These are phyloP conservation scores for Zasmidium cellare DNA, from an alignment of 2,329 filamentous ascomycete genomes.

Conservation along the genomic window DNA sequence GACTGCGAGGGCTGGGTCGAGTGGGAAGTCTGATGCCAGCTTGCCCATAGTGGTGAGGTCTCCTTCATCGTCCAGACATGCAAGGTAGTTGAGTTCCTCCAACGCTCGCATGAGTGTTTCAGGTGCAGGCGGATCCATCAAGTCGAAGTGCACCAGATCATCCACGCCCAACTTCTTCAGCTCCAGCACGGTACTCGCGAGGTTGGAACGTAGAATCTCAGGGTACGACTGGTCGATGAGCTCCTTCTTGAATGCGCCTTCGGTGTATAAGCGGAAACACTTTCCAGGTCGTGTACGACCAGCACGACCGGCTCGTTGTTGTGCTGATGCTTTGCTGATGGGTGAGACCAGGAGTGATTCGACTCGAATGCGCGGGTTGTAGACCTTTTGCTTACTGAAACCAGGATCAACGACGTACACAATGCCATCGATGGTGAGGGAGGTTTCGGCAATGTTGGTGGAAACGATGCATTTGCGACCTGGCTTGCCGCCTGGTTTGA, in stretches of 20 bases:
- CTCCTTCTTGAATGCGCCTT: slow-evolving; percentile 94
- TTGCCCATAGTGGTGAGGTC: slow-evolving; percentile 83
- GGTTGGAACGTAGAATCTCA: slow-evolving; percentile 90
- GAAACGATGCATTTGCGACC: slow-evolving; percentile 94
- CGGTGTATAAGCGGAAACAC: slow-evolving; percentile 95
- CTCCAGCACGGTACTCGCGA: slow-evolving; percentile 92
- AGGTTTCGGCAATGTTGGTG: slow-evolving; percentile 98
- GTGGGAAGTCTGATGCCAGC: slow-evolving; percentile 89
- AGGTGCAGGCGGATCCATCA: slow-evolving; percentile 97
- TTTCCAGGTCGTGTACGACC: slow-evolving; percentile 98
- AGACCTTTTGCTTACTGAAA: slow-evolving; percentile 99
- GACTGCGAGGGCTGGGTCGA: slow-evolving; percentile 90
- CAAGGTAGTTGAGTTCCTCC: slow-evolving; percentile 96
- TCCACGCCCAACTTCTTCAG: slow-evolving; percentile 95
- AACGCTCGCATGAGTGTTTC: slow-evolving; percentile 98
- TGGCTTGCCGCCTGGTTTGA: slow-evolving; percentile 73
- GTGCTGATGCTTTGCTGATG: slow-evolving; percentile 95
- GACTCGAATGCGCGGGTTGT: slow-evolving; percentile 94
- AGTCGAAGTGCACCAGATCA: slow-evolving; percentile 95
- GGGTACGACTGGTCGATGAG: slow-evolving; percentile 96
- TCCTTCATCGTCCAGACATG: slow-evolving; percentile 94
- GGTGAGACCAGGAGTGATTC: slow-evolving; percentile 97
- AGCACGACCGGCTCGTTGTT: slow-evolving; percentile 97
- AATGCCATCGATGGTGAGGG: slow-evolving; percentile 96
- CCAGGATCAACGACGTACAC: slow-evolving; percentile 99